These are phyloP conservation scores for Fusarium mundagurra DNA, from an alignment of 2,329 filamentous ascomycete genomes.

Conservation along the genomic window DNA sequence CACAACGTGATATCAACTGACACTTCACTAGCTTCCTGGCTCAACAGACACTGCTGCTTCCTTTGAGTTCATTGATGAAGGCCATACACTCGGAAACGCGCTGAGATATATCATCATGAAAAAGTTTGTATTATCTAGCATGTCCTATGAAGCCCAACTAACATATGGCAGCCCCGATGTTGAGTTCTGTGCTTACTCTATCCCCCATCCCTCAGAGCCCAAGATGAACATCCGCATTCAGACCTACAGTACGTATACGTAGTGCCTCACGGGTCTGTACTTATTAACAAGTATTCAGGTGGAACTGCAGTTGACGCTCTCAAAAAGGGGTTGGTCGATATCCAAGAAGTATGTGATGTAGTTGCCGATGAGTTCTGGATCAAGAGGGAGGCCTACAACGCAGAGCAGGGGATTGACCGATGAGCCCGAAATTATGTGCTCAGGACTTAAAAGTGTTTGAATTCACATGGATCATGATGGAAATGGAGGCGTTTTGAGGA, in stretches of 20 bases:
- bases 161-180: slow-evolving; percentile 79
- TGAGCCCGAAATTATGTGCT: slow-evolving; percentile 26
- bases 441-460: slow-evolving; percentile 16
- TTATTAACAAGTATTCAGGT: slow-evolving; percentile 60
- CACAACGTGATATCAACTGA: slow-evolving; percentile 5
- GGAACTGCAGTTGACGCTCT: slow-evolving; percentile 84
- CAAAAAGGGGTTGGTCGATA: slow-evolving; percentile 87
- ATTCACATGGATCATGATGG: slow-evolving; percentile 42
- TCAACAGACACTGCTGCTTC: slow-evolving; percentile 89
- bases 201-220: slow-evolving; percentile 93
- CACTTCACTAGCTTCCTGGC: slow-evolving; percentile 74
- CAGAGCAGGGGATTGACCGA: slow-evolving; percentile 47
- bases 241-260: slow-evolving; percentile 80
- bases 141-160: not conserved
- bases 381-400: slow-evolving; percentile 56
- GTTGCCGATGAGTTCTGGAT: slow-evolving; percentile 88
- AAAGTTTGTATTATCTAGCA: slow-evolving; percentile 71
- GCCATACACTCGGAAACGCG: slow-evolving; percentile 95
- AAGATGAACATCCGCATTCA: slow-evolving; percentile 99
- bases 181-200: slow-evolving; percentile 98
- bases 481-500: slow-evolving; percentile 47
- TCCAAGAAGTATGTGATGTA: slow-evolving; percentile 92
- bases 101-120: slow-evolving; percentile 98
- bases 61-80: slow-evolving; percentile 93
- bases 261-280: too few species aligned